A percentile compares a stretch with the other conserved stretches of the same genome.
Evolutionary conservation across 2,329 filamentous ascomycete species (phyloP).

Genomic region (Epichloe uncinata): DNA sequence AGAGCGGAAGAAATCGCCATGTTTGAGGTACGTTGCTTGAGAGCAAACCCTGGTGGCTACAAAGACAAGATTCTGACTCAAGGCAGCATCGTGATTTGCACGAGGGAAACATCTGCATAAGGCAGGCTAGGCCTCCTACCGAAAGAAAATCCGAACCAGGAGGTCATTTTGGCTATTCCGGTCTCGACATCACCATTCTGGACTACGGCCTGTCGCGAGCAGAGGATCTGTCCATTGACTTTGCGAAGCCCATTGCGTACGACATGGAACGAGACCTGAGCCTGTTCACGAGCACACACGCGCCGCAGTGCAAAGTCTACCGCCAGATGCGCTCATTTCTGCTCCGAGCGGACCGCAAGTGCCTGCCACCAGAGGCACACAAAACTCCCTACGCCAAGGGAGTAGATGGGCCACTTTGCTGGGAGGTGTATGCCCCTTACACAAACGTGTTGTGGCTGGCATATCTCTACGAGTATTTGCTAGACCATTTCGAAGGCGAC

Average conservation of each 20-base stretch:
- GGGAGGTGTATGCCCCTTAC: conserved; percentile 43
- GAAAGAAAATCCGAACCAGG: conserved; percentile 17
- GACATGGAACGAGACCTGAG: conserved; percentile 47
- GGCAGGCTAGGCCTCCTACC: conserved; percentile 24
- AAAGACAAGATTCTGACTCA: conserved; percentile 4
- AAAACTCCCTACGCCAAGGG: conserved; percentile 32
- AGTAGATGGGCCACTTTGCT: conserved; percentile 35
- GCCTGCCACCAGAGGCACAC: conserved; percentile 34
- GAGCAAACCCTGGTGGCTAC: not conserved
- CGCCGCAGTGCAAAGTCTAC: conserved; percentile 47
- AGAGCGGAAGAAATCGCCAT: conserved; percentile 42
- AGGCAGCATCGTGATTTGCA: conserved; percentile 49
- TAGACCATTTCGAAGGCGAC: conserved; percentile 31
- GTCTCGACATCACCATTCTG: conserved; percentile 49
- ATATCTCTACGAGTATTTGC: conserved; percentile 44
- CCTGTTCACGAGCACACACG: conserved; percentile 47
- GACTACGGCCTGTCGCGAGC: conserved; percentile 53
- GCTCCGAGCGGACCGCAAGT: conserved; percentile 35
- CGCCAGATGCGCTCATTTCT: conserved; percentile 48
- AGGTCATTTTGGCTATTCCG: conserved; percentile 42
- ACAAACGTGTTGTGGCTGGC: conserved; percentile 54
- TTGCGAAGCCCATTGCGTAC: conserved; percentile 32
- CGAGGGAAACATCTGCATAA: conserved; percentile 50
- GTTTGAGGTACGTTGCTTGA: conserved; percentile 38
- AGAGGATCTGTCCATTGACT: conserved; percentile 25